phyloP scores from a whole-genome alignment of 2,329 filamentous ascomycete species.

The Aspergillus sp. region DNA sequence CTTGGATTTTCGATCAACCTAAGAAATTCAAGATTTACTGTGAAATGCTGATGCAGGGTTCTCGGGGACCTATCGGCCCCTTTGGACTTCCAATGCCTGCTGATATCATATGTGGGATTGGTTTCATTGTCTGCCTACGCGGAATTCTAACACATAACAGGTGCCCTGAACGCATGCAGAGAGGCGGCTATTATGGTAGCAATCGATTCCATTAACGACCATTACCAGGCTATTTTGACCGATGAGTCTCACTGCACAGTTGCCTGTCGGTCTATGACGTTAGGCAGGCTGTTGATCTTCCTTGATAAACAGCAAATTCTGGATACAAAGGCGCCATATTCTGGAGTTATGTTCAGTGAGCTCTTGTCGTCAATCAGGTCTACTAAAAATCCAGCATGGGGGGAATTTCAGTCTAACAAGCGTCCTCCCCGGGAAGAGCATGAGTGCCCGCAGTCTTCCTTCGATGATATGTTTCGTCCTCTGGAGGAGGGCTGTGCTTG shows the following conservation, averaged over 20 bases:
- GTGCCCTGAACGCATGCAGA: too few relatives aligned
- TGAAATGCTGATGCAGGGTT: fast-evolving
- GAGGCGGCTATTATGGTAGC: too few relatives aligned
- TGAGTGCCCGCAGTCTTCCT: too few relatives aligned
- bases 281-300: not conserved
- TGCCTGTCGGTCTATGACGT: not conserved
- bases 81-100: not conserved
- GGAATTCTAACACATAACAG: too few relatives aligned
- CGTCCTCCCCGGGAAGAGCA: too few relatives aligned
- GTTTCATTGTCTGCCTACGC: too few relatives aligned
- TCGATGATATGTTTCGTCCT: too few relatives aligned
- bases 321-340: not conserved
- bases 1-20: not conserved
- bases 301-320: not conserved
- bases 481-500: too few relatives aligned
- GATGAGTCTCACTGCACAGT: not conserved
- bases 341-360: not conserved
- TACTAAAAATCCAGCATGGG: too few relatives aligned
- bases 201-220: too few relatives aligned
- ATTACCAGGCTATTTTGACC: not conserved
- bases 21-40: not conserved
- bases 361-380: too few relatives aligned
- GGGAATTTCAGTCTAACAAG: too few relatives aligned
- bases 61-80: not conserved
- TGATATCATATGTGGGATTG: not conserved